Conservation (phyloP, 1,284 basidiomycete genomes). For the Ceratobasidium sp. region DNA sequence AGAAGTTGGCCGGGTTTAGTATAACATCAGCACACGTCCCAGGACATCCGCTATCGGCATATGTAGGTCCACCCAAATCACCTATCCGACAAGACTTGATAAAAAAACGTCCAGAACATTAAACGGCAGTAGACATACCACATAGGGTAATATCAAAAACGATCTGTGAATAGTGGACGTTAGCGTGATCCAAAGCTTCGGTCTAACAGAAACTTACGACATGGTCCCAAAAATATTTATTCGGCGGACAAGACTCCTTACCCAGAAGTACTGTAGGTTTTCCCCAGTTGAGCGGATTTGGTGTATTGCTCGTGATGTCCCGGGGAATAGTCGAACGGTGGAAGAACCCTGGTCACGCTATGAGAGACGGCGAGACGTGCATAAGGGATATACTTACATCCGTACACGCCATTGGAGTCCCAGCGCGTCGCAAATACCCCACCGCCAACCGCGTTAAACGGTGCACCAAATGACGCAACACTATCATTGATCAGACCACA, state of each 20-base stretch:
- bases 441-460: constrained; percentile 72
- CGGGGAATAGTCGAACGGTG: constrained; percentile 74
- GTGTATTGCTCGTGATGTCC: constrained; percentile 62
- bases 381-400: constrained; percentile 71
- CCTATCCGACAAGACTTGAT: constrained; percentile 46
- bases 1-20: constrained; percentile 67
- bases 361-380: background rate
- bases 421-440: constrained; percentile 81
- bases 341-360: constrained; percentile 65
- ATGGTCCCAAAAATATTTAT: constrained; percentile 68
- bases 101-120: background rate
- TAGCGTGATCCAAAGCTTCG: background rate
- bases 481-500: constrained; percentile 77
- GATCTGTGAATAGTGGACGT: constrained; percentile 36
- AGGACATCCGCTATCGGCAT: constrained; percentile 66
- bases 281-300: constrained; percentile 69
- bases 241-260: constrained; percentile 62
- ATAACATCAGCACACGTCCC: constrained; percentile 71
- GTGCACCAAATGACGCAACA: constrained; percentile 71
- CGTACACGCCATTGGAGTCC: constrained; percentile 72
- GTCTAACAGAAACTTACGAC: constrained; percentile 40
- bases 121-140: constrained; percentile 49
- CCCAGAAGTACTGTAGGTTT: constrained; percentile 65
- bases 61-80: constrained; percentile 82
- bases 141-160: constrained; percentile 76